phyloP scores from a whole-genome alignment of 2,329 filamentous ascomycete species.

The Talaromyces piceae region DNA sequence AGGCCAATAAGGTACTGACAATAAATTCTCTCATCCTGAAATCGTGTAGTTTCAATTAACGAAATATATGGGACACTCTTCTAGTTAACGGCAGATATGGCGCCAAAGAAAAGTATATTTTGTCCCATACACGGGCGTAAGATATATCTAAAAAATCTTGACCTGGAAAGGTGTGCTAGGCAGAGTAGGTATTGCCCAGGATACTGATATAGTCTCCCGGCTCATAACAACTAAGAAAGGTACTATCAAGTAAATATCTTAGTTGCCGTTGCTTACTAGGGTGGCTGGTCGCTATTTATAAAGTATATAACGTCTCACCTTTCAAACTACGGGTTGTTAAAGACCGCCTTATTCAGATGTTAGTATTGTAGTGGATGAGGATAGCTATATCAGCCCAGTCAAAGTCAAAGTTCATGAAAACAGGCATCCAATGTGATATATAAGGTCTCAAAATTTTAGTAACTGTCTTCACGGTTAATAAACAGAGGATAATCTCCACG shows the following conservation, averaged over 20 bases:
- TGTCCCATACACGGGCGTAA: constrained; percentile 69
- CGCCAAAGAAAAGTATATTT: constrained; percentile 66
- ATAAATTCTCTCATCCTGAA: constrained; percentile 49
- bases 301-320: constrained; percentile 52
- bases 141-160: constrained; percentile 68
- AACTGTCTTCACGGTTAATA: constrained; percentile 57
- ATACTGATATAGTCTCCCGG: constrained; percentile 69
- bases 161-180: constrained; percentile 63
- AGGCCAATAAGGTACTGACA: constrained; percentile 49
- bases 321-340: constrained; percentile 40
- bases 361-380: constrained; percentile 37
- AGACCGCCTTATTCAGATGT: constrained; percentile 54
- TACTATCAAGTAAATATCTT: constrained; percentile 63
- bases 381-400: constrained; percentile 57
- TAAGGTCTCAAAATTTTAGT: constrained; percentile 49
- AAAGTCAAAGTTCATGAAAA: constrained; percentile 66
- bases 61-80: constrained; percentile 74
- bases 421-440: constrained; percentile 53
- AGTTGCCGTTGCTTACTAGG: constrained; percentile 69
- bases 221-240: constrained; percentile 63
- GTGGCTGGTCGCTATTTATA: constrained; percentile 58
- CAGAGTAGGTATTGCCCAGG: constrained; percentile 74
- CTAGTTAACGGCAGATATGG: constrained; percentile 64
- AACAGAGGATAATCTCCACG: constrained; percentile 47
- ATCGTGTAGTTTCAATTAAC: constrained; percentile 82